Base-by-base conservation (phyloP, 2,329 filamentous ascomycete species). In the Xylariaceae sp. region DNA sequence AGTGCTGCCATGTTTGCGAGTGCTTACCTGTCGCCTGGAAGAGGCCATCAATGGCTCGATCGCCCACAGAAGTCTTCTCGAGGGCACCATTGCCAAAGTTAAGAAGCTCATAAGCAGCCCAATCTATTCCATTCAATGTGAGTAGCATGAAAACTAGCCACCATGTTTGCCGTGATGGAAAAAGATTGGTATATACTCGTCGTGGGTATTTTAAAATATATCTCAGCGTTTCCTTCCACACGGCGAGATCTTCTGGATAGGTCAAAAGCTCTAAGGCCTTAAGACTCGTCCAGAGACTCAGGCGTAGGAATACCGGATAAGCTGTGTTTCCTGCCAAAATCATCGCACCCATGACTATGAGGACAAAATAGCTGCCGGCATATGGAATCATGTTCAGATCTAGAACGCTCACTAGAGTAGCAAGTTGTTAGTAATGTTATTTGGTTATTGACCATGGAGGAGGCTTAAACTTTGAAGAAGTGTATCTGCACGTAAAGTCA, bases 341-440 rank as follows among this genome's bases (percentile, higher is more conserved):
- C 49, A 85, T 63, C 10, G 77, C 54, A 5, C 76, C 77, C 69
- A 83, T 75, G 17, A 72, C 67, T 37, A 75, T 64, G 32, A 77
- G 66, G 6, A 77, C 71, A 47, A 75, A 77, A 50, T 72, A 71
- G 1, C 71, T 67, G 23, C 67, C 67, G 46, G 79, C 74, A 47
- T 83, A 85, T 0, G 78, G 77, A 3, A 77, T 68, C 68, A 88
- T 82, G 56, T 84, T 85, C 33, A 76, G 74, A 59, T 86, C 82
- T 11, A 86, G 65, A 27, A 86, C 68, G 17, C 76, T 78, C 80
- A 87, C 49, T 53, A 33, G 19, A 11, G n/a, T n/a, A n/a, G n/a
- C n/a, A n/a, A n/a, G n/a, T n/a, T n/a, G n/a, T n/a, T n/a, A n/a
- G n/a, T n/a, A n/a, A n/a, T n/a, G n/a, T n/a, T n/a, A n/a, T n/a